A percentile compares a stretch with the other conserved stretches of the same genome.
phyloP scores from a whole-genome alignment of 2,329 filamentous ascomycete genomes.

The Cordyceps cateniannulata region DNA sequence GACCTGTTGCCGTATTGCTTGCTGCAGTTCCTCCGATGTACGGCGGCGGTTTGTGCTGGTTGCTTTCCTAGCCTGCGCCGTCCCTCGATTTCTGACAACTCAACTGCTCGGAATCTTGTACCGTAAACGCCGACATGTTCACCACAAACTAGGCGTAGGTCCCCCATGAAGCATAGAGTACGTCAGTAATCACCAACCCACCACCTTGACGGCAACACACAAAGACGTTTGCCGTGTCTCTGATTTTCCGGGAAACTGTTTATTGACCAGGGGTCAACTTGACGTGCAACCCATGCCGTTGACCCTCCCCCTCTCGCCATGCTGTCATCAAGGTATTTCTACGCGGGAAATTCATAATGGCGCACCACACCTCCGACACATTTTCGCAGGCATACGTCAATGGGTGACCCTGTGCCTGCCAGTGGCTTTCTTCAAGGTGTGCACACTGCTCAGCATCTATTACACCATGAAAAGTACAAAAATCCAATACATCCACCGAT shows the following conservation, averaged over 20 bases:
- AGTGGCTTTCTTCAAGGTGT: not conserved
- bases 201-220: not conserved
- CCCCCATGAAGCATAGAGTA: not conserved
- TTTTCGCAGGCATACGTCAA: not conserved
- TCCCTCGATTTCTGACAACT: too few species aligned
- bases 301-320: not conserved
- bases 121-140: too few species aligned
- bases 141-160: too few species aligned
- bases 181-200: not conserved
- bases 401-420: not conserved
- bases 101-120: too few species aligned
- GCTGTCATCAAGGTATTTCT: not conserved
- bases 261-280: not conserved
- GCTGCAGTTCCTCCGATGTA: slow-evolving; percentile 3
- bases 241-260: not conserved
- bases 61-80: too few species aligned
- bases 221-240: not conserved
- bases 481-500: not conserved
- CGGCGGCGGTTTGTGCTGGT: not conserved
- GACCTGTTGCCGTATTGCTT: not conserved
- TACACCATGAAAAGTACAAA: not conserved
- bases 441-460: not conserved
- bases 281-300: too few species aligned
- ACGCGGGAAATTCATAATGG: too few species aligned
- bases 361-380: not conserved